Evolutionary conservation across 2,329 filamentous ascomycete genomes (phyloP).

Genomic region (Colletotrichum scovillei): DNA sequence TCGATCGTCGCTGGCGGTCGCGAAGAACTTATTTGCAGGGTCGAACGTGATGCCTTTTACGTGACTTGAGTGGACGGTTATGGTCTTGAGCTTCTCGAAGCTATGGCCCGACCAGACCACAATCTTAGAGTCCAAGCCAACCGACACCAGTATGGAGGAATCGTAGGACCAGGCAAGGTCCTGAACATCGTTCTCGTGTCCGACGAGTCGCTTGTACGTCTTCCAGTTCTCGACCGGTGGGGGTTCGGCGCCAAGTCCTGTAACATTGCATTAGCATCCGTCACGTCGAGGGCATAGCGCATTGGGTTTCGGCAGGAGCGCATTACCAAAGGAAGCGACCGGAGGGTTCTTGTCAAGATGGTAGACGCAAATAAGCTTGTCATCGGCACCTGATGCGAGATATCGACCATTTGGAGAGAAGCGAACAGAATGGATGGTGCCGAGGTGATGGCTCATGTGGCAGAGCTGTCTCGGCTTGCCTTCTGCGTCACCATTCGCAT

Average conservation of each 20-base stretch:
- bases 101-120: conserved; percentile 98
- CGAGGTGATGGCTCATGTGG: conserved; percentile 98
- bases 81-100: conserved; percentile 96
- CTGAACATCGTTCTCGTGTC: conserved; percentile 98
- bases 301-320: conserved; percentile 45
- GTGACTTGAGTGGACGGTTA: conserved; percentile 94
- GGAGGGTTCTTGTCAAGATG: conserved; percentile 86
- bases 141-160: conserved; percentile 94
- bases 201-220: conserved; percentile 90
- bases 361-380: conserved; percentile 99
- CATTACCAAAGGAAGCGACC: conserved; percentile 79
- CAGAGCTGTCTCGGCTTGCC: conserved; percentile 88
- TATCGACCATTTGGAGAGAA: conserved; percentile 97
- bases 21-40: conserved; percentile 98
- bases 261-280: conserved; percentile 23
- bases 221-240: conserved; percentile 98
- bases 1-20: conserved; percentile 95
- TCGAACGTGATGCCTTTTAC: conserved; percentile 99
- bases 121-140: conserved; percentile 96
- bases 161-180: conserved; percentile 97
- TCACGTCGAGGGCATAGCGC: background rate
- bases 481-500: conserved; percentile 39
- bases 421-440: conserved; percentile 95
- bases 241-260: conserved; percentile 65
- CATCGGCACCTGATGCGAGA: conserved; percentile 95